Conservation (phyloP, 768 basidiomycete genomes). For the Neoboletus magnificus region DNA sequence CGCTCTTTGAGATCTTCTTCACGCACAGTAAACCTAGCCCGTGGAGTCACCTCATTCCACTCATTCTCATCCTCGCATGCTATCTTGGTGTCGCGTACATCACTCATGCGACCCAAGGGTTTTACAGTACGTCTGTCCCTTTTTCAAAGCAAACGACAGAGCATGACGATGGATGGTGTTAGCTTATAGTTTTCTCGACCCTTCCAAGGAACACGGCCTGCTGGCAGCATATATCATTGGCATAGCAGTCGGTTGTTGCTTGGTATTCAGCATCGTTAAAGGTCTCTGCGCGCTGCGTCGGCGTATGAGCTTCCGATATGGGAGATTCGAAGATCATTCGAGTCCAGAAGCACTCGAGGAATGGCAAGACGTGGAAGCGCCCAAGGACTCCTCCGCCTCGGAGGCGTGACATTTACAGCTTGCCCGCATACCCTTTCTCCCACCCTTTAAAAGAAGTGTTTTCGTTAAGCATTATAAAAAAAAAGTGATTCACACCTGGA, state of each 20-base stretch:
- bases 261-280: slow-evolving; percentile 52
- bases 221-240: slow-evolving; percentile 64
- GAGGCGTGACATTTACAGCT: slow-evolving; percentile 7
- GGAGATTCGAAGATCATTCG: slow-evolving; percentile 3
- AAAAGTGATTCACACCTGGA: neutral
- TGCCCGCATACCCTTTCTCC: neutral
- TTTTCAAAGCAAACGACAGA: too few species aligned
- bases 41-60: slow-evolving; percentile 48
- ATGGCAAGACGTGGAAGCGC: slow-evolving; percentile 41
- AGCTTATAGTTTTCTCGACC: slow-evolving; percentile 70
- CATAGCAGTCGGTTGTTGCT: slow-evolving; percentile 46
- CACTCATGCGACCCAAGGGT: slow-evolving; percentile 54
- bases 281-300: slow-evolving; percentile 39
- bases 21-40: slow-evolving; percentile 51
- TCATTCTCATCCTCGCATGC: slow-evolving; percentile 46
- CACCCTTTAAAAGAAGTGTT: neutral
- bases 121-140: slow-evolving; percentile 52
- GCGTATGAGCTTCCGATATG: slow-evolving; percentile 24
- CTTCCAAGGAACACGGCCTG: slow-evolving; percentile 36
- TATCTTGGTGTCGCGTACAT: slow-evolving; percentile 73
- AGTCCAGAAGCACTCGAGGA: slow-evolving; percentile 36
- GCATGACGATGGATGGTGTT: slow-evolving; percentile 2
- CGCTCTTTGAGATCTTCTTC: slow-evolving; percentile 54
- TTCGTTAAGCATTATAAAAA: neutral
- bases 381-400: slow-evolving; percentile 10